A percentile compares a stretch with the other conserved stretches of the same genome.
phyloP scores from a whole-genome alignment of 306 rosid genomes.

The Cotoneaster glaucophyllus region DNA sequence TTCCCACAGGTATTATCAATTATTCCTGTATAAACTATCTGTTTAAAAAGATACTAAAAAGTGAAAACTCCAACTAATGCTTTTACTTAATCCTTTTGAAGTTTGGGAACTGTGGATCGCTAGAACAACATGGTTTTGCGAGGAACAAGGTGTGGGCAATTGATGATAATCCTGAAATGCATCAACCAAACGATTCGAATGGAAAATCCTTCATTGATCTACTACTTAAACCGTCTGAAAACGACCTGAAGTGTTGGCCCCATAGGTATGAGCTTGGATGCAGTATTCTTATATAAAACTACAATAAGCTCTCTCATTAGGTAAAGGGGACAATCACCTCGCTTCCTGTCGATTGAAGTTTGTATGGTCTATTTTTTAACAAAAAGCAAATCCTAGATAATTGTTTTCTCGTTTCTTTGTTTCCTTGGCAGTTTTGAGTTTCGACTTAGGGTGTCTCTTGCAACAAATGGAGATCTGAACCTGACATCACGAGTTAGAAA shows the following conservation, averaged over 20 bases:
- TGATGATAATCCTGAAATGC: constrained; percentile 67
- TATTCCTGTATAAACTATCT: background rate
- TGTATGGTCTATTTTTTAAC: background rate
- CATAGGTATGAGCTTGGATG: constrained; percentile 31
- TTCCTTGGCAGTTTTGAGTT: constrained; percentile 64
- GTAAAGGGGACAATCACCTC: background rate
- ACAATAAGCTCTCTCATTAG: background rate
- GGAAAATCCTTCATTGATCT: constrained; percentile 66
- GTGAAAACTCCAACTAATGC: constrained; percentile 1
- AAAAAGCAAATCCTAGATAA: background rate
- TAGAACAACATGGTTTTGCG: constrained; percentile 90
- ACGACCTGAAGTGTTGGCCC: constrained; percentile 78
- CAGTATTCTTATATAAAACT: background rate
- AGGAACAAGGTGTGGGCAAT: constrained; percentile 78
- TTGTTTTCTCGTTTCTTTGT: background rate
- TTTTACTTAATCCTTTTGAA: constrained; percentile 22
- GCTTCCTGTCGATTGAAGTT: background rate
- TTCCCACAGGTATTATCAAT: constrained; percentile 70
- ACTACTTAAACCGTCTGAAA: constrained; percentile 72
- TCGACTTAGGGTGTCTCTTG: constrained; percentile 74
- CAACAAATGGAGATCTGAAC: constrained; percentile 50
- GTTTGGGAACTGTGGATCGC: constrained; percentile 84
- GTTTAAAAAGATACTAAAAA: background rate
- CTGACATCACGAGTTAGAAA: constrained; percentile 75
- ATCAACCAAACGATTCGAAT: constrained; percentile 37